Conservation (phyloP, 495 filamentous ascomycete species). For the Massariosphaeria phaeospora region DNA sequence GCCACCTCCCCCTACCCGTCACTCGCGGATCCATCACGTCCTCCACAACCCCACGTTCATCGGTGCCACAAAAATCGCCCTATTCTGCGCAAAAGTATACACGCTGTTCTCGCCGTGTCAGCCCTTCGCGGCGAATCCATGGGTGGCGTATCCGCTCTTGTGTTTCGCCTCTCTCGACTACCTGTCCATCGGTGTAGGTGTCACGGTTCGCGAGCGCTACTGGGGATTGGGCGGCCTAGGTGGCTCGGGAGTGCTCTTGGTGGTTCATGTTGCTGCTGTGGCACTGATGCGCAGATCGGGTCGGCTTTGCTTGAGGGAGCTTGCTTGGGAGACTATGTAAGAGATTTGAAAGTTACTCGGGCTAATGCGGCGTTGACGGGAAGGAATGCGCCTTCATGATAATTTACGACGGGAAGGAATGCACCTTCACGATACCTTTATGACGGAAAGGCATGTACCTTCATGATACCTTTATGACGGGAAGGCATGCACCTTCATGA, state of each 20-base stretch:
- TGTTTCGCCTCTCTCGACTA: slow-evolving; percentile 53
- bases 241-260: slow-evolving; percentile 14
- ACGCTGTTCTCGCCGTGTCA: slow-evolving; percentile 55
- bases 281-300: slow-evolving; percentile 16
- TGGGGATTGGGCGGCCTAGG: slow-evolving; percentile 19
- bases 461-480: too few species aligned
- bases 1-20: slow-evolving; percentile 26
- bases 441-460: too few species aligned
- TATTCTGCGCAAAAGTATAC: slow-evolving; percentile 47
- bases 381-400: not conserved
- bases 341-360: too few species aligned
- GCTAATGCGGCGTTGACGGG: too few species aligned
- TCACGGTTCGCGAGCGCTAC: slow-evolving; percentile 21
- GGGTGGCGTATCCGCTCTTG: slow-evolving; percentile 58
- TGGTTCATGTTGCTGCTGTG: slow-evolving; percentile 27
- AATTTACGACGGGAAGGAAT: too few species aligned
- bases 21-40: slow-evolving; percentile 35
- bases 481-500: too few species aligned
- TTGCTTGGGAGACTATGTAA: not conserved
- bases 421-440: too few species aligned
- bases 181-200: slow-evolving; percentile 7
- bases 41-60: slow-evolving; percentile 39
- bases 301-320: slow-evolving; percentile 22
- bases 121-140: slow-evolving; percentile 55
- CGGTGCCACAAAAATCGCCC: slow-evolving; percentile 23